Evolutionary conservation across 768 basidiomycete genomes (phyloP).

Genomic region (Tulasnella calospora): DNA sequence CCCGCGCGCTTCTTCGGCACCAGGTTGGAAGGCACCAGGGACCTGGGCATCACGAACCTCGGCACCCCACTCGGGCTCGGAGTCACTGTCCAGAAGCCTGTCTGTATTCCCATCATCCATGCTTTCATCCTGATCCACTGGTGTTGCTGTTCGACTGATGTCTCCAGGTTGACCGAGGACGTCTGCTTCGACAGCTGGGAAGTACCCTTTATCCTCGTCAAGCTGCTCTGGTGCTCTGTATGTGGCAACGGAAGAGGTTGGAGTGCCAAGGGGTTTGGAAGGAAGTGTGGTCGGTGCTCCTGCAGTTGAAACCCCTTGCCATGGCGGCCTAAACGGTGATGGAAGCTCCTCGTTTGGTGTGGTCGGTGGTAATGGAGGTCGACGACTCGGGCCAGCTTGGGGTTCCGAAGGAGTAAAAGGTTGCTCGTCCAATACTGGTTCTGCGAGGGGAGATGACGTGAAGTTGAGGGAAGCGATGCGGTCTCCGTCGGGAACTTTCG

Average conservation of each 20-base stretch:
- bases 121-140: conserved; percentile 2
- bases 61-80: not conserved
- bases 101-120: not conserved
- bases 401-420: not conserved
- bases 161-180: not conserved
- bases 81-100: not conserved
- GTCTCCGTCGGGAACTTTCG: not conserved
- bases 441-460: not conserved
- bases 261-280: not conserved
- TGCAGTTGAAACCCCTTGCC: not conserved
- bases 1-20: conserved; percentile 36
- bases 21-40: conserved; percentile 31
- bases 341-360: conserved; percentile 32
- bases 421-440: not conserved
- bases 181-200: not conserved
- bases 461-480: not conserved
- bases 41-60: not conserved
- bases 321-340: conserved; percentile 21
- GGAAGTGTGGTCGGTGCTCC: not conserved
- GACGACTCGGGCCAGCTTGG: conserved; percentile 20
- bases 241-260: conserved; percentile 34
- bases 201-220: conserved; percentile 18
- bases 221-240: conserved; percentile 43
- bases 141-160: not conserved
- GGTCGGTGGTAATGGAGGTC: conserved; percentile 26